Evolutionary conservation across 106 monocot genomes (phyloP).

Genomic region (Phalaenopsis aphrodite): DNA sequence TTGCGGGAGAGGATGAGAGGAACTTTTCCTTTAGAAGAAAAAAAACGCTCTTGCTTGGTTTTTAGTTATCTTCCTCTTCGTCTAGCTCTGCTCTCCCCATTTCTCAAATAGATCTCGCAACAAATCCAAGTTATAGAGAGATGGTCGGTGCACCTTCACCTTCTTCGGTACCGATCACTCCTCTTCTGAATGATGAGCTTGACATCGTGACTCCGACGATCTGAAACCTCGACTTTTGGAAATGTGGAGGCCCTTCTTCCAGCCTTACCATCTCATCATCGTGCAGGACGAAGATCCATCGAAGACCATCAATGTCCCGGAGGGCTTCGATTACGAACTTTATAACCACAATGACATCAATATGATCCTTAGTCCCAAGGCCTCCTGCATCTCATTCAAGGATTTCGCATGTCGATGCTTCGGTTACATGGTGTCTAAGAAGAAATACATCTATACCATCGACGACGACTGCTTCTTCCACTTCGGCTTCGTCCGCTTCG

Average conservation of each 20-base stretch:
- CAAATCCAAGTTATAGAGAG: background rate
- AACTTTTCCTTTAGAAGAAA: background rate
- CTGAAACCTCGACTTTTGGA: slow-evolving; percentile 74
- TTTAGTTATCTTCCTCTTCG: background rate
- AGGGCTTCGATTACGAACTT: slow-evolving; percentile 83
- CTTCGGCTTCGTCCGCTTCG: too few relatives aligned
- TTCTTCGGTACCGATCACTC: slow-evolving; percentile 18
- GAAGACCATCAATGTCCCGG: slow-evolving; percentile 60
- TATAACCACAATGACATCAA: slow-evolving; percentile 89
- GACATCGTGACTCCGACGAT: slow-evolving; percentile 75
- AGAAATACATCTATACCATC: slow-evolving; percentile 95
- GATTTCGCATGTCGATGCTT: slow-evolving; percentile 89
- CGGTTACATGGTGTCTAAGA: slow-evolving; percentile 87
- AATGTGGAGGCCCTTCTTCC: slow-evolving; percentile 82
- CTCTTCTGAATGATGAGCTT: slow-evolving; percentile 47
- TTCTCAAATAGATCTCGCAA: background rate
- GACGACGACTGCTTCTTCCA: slow-evolving; percentile 71
- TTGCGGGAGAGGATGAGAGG: too few relatives aligned
- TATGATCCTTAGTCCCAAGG: slow-evolving; percentile 72
- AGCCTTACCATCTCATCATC: slow-evolving; percentile 86
- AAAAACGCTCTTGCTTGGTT: background rate
- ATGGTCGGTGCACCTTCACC: background rate
- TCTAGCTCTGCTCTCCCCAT: background rate
- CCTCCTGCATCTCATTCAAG: slow-evolving; percentile 89
- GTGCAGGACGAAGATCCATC: slow-evolving; percentile 77